A percentile compares a stretch with the other conserved stretches of the same genome.
phyloP scores from a whole-genome alignment of 2,329 filamentous ascomycete genomes.

The Talaromyces sp. region DNA sequence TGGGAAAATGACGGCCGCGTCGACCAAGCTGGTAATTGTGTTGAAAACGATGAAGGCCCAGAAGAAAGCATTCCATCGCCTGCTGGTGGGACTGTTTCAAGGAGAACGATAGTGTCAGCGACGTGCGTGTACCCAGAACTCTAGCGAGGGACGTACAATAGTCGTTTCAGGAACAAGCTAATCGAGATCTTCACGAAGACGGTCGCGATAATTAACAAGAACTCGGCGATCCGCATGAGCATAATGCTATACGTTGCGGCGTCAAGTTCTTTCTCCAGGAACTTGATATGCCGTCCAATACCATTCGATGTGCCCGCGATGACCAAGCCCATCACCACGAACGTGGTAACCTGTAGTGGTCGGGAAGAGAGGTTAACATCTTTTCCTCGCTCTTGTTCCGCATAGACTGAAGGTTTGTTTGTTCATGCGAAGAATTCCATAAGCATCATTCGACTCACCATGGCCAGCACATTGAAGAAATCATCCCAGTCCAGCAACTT shows the following conservation, averaged over 20 bases:
- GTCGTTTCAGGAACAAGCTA: constrained; percentile 16
- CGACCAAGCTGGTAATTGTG: constrained; percentile 15
- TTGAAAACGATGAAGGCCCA: constrained; percentile 20
- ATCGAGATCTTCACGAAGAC: constrained; percentile 19
- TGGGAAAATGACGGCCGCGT: constrained; percentile 9
- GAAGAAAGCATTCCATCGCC: constrained; percentile 15
- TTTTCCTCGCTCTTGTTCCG: neutral
- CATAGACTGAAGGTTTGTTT: neutral
- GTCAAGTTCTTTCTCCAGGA: neutral
- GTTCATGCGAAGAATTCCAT: neutral
- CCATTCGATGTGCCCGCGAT: constrained; percentile 3
- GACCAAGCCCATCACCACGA: constrained; percentile 11
- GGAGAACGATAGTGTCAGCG: neutral
- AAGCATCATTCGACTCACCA: constrained; percentile 10
- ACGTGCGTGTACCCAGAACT: neutral
- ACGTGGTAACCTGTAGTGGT: neutral
- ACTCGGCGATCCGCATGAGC: constrained; percentile 17
- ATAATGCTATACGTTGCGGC: constrained; percentile 12
- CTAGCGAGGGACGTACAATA: constrained; percentile 15
- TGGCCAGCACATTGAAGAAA: constrained; percentile 17
- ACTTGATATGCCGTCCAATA: constrained; percentile 5
- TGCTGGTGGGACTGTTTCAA: constrained; percentile 12
- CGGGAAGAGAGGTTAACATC: neutral
- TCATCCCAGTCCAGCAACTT: constrained; percentile 18
- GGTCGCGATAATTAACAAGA: constrained; percentile 16